These are phyloP conservation scores for Boletus subluridellus DNA, from an alignment of 1,284 basidiomycete species.

Conservation along the genomic window DNA sequence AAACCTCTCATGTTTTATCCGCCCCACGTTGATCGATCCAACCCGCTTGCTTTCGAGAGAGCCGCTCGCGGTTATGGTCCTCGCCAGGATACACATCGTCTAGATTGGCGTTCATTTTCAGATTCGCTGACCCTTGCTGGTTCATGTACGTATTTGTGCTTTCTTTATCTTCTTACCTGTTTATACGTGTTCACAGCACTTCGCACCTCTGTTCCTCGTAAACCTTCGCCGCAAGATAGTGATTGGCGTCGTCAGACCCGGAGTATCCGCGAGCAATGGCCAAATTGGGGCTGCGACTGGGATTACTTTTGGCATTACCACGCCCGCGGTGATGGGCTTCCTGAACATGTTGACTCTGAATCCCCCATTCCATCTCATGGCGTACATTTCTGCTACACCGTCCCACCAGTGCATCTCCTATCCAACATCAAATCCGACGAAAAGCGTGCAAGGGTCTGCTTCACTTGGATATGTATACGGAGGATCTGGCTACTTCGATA, in stretches of 20 bases:
- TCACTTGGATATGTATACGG: not conserved
- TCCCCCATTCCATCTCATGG: not conserved
- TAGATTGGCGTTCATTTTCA: not conserved
- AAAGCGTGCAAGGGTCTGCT: not conserved
- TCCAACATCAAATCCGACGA: not conserved
- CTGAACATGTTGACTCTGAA: not conserved
- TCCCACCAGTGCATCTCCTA: not conserved
- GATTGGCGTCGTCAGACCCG: not conserved
- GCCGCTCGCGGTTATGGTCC: not conserved
- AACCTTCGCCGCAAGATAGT: not conserved
- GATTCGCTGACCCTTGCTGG: not conserved
- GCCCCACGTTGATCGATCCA: not conserved
- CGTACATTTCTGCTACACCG: not conserved
- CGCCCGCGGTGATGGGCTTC: not conserved
- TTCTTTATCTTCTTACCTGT: too few relatives aligned
- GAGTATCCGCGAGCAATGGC: not conserved
- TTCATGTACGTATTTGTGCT: not conserved
- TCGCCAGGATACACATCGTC: not conserved
- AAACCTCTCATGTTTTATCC: constrained; percentile 2
- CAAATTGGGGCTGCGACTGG: not conserved
- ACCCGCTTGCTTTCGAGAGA: not conserved
- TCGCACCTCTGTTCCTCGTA: not conserved
- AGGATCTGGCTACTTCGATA: not conserved
- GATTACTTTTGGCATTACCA: constrained; percentile 1
- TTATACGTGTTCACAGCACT: not conserved